Base-by-base conservation (phyloP, 192 early-diverging fungal species). In the Entomortierella beljakovae region DNA sequence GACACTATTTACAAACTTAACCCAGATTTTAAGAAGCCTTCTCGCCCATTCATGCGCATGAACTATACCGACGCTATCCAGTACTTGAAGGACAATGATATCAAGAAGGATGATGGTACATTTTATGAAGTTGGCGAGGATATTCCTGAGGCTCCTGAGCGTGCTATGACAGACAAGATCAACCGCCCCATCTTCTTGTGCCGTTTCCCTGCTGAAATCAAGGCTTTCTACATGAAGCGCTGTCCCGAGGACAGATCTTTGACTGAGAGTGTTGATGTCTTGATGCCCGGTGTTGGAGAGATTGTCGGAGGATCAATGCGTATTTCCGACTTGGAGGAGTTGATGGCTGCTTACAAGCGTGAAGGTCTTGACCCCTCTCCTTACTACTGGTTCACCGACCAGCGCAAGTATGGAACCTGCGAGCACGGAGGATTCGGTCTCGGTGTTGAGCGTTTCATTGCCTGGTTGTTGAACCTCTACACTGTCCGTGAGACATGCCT, bases 341-440 rank as follows among this genome's bases (percentile, higher is more conserved):
- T 98, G 38, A 80, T 94, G 65, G 91, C 85, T 13, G 96, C 89
- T 16, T 97, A 94, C 85, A 85, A 88, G 83, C 91, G 94, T 35
- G 95, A 98, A 83, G 94, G 82, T 63, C 69, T 99, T 62, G 94
- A 99, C 80, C 92, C 96, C 22, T 74, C 84, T 3, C 95, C 97
- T 28, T 99, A 99, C 89, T 98, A 99, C 88, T 99, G 98, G 98
- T 94, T 91, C 86, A 96, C 96, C 43, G 98, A 99, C 63, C 98
- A 99, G 87, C 94, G 98, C 85, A 99, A 98, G 88, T 99, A 96
- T 82, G 97, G 98, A 42, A 92, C 96, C 22, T 90, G 90, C 68
- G 94, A 96, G 65, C 97, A 99, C 67, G 98, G 97, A 73, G 98
- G 98, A 25, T 99, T 94, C 80, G 98, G 98, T 49, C 90, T 99